Base-by-base conservation (phyloP, 108 stramenopile species). In the Cyclotella baltica region DNA sequence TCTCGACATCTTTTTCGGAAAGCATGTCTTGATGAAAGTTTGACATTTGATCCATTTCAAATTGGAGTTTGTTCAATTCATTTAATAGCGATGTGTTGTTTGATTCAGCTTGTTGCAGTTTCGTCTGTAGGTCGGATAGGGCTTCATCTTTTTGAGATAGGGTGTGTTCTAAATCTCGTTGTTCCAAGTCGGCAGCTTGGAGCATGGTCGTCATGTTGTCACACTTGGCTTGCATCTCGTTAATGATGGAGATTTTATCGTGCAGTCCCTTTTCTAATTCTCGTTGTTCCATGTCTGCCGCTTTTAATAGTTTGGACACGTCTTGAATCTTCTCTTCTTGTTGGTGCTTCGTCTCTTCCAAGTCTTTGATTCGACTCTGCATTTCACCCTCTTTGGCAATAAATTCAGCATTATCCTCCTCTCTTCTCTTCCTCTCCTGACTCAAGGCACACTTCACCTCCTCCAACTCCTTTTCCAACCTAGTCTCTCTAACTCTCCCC, bases 401-500 rank as follows among this genome's bases (percentile, higher is more conserved):
- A 37, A 30, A 62, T 6, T 36, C 35, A 40, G 64, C 29, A n/a
- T 10, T 3, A 4, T 68, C 51, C 27, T n/a, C 13, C 9, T 53
- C 28, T 48, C 67, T 51, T 9, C 31, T 16, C 36, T 53, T 33
- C 50, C 29, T 29, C 18, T 16, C 35, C 10, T 5, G 5, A 5
- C 53, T 33, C 19, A 68, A 51, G 5, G 19, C 15, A 3, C 2
- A 11, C 8, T 64, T 55, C 28, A 53, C 35, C n/a, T 29, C 28
- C 37, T 75, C 36, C 64, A 75, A 43, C 25, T 75, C 63, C 22
- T 53, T 31, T 48, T 31, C 27, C 52, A 75, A 40, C 23, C 25
- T 36, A 16, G 38, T 52, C 34, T 65, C 51, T 37, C 27, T 53
- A 4, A 35, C 8, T 13, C 22, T 53, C 30, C 2, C 28, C 34